These are phyloP conservation scores for Aspergillus melleus DNA, from an alignment of 2,329 filamentous ascomycete genomes.

Conservation along the genomic window DNA sequence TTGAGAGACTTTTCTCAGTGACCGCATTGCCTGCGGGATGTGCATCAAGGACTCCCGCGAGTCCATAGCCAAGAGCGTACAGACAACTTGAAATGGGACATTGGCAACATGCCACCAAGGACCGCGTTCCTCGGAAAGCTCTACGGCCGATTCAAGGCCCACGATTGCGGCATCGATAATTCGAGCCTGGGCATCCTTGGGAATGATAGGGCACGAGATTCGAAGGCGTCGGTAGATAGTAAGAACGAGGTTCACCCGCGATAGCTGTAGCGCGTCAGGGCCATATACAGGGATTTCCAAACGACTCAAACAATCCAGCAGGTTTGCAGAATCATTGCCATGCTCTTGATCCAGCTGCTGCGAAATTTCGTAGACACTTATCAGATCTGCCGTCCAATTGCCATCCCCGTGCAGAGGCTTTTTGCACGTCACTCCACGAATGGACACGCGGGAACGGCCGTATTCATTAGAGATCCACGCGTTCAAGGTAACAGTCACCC, in stretches of 20 bases:
- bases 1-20: background rate
- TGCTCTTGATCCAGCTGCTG: slow-evolving; percentile 13
- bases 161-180: slow-evolving; percentile 10
- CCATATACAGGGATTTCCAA: background rate
- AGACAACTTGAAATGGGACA: slow-evolving; percentile 16
- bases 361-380: slow-evolving; percentile 14
- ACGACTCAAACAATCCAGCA: slow-evolving; percentile 7
- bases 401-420: background rate
- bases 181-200: slow-evolving; percentile 4
- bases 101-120: slow-evolving; percentile 22
- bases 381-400: slow-evolving; percentile 12
- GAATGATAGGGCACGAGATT: slow-evolving; percentile 9
- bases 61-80: slow-evolving; percentile 12
- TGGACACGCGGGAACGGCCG: slow-evolving; percentile 14
- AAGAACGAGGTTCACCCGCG: slow-evolving; percentile 13
- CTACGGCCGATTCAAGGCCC: slow-evolving; percentile 9
- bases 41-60: slow-evolving; percentile 3
- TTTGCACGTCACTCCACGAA: slow-evolving; percentile 13
- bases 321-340: slow-evolving; percentile 3
- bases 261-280: slow-evolving; percentile 13
- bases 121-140: slow-evolving; percentile 5
- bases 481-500: slow-evolving; percentile 20
- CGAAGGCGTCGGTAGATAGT: slow-evolving; percentile 18
- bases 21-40: slow-evolving; percentile 4
- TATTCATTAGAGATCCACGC: slow-evolving; percentile 23